Conservation (phyloP, 208 protist species). For the Leishmania amazonensis region DNA sequence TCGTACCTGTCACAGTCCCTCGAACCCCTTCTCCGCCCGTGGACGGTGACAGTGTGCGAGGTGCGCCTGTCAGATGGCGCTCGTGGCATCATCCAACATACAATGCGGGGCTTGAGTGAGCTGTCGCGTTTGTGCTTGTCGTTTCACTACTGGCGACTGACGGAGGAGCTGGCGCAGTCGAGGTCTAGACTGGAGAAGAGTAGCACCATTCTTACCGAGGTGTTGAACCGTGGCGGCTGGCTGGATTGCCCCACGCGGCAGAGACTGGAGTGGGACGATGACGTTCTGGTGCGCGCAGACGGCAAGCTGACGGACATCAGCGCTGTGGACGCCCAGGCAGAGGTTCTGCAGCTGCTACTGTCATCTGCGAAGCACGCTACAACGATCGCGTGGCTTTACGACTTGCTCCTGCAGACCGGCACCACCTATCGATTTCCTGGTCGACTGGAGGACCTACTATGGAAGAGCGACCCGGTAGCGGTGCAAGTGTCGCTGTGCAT, state of each 20-base stretch:
- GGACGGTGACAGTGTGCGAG: slow-evolving; percentile 6
- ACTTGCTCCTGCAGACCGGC: slow-evolving; percentile 38
- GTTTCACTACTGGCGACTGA: slow-evolving; percentile 44
- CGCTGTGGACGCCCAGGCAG: slow-evolving; percentile 59
- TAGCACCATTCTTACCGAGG: slow-evolving; percentile 22
- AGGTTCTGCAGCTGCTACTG: slow-evolving; percentile 52
- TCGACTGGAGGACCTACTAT: slow-evolving; percentile 44
- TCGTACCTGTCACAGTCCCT: slow-evolving; percentile 21
- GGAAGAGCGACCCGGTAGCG: slow-evolving; percentile 34
- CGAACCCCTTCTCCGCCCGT: slow-evolving; percentile 33
- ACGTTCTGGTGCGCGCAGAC: slow-evolving; percentile 4
- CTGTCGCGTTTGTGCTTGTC: slow-evolving; percentile 43
- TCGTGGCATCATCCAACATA: slow-evolving; percentile 28
- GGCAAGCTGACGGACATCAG: slow-evolving; percentile 21
- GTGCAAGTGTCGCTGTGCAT: slow-evolving; percentile 49
- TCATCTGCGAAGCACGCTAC: slow-evolving; percentile 36
- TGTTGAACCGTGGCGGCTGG: slow-evolving; percentile 49
- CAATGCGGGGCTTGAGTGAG: slow-evolving; percentile 32
- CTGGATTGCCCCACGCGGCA: slow-evolving; percentile 41
- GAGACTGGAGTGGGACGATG: slow-evolving; percentile 21
- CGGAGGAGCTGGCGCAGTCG: slow-evolving; percentile 33
- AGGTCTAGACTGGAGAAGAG: slow-evolving; percentile 25
- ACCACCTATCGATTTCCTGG: slow-evolving; percentile 23
- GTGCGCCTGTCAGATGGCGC: slow-evolving; percentile 41
- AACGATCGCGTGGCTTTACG: slow-evolving; percentile 60